Base-by-base conservation (phyloP, 306 rosid species). In the Fragaria ananassa region DNA sequence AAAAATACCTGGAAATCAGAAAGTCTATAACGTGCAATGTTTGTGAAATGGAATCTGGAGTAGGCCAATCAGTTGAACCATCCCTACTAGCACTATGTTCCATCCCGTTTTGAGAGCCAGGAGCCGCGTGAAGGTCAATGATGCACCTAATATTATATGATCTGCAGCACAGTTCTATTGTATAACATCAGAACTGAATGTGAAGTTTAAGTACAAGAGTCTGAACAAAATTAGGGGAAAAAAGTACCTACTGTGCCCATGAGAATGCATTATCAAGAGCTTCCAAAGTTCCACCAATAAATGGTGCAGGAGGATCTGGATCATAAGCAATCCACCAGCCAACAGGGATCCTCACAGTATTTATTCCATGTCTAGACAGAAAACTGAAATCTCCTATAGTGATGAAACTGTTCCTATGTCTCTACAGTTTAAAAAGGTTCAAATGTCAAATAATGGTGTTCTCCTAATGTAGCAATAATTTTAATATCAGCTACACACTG, bases 271-370 rank as follows among this genome's bases (percentile, higher is more conserved):
- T 88, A 68, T 95, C 97, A 60, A 92, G 85, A 83, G 95, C 93
- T 85, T 90, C 93, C 80, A 95, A 87, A 74, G 87, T 85, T 88
- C 97, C 96, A 79, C 93, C 96, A 76, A 95, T 85, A 72, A 83
- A 95, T 19, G 98, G 98, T 76, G 86, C 71, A 0, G 95, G 98
- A 89, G 97, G 97, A 90, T 95, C 89, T 45, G 98, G 96, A 85
- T 95, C 97, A 83, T 71, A 92, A 78, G 98, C 96, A 86, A 92
- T 92, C 97, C 98, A 90, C 97, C 97, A 94, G 68, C 97, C 98
- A 80, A 94, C 97, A 19, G 97, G 98, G 64, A 92, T 92, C 87
- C 98, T 90, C 83, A 89, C 98, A 6, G 98, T 85, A 80, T 94
- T 94, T 82, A 94, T 88, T 86, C 97, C 96, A 79, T 88, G 93